Evolutionary conservation across 2,329 filamentous ascomycete genomes (phyloP).

Genomic region (Pseudogymnoascus sp.): DNA sequence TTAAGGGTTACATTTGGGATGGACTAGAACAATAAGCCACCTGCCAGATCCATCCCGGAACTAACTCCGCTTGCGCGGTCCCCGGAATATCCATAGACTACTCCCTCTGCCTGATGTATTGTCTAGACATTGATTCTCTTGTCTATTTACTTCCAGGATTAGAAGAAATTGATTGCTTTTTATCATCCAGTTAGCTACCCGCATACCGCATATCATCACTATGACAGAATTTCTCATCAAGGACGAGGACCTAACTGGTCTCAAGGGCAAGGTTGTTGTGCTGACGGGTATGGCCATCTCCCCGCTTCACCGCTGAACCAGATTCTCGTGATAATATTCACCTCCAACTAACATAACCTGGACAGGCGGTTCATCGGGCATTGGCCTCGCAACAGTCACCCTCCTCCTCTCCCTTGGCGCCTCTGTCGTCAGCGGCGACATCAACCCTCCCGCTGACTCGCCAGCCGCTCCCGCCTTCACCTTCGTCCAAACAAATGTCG

Average conservation of each 20-base stretch:
- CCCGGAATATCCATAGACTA: constrained; percentile 6
- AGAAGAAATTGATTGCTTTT: constrained; percentile 9
- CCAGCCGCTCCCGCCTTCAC: constrained; percentile 24
- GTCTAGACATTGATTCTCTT: constrained; percentile 3
- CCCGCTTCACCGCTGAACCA: neutral
- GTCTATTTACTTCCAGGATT: constrained; percentile 11
- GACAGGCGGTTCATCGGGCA: constrained; percentile 49
- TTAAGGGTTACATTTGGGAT: neutral
- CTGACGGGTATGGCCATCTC: constrained; percentile 37
- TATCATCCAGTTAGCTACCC: neutral
- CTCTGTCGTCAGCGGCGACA: constrained; percentile 46
- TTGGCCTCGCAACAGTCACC: constrained; percentile 47
- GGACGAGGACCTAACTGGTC: constrained; percentile 34
- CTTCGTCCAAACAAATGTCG: constrained; percentile 33
- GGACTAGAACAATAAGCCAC: constrained; percentile 19
- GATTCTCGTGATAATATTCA: constrained; percentile 7
- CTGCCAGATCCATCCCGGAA: constrained; percentile 17
- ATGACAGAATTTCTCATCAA: constrained; percentile 41
- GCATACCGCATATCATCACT: constrained; percentile 14
- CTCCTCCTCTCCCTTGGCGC: constrained; percentile 45
- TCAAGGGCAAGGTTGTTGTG: constrained; percentile 44
- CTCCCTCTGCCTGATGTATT: neutral
- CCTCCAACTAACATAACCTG: constrained; percentile 11
- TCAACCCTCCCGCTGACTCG: constrained; percentile 34
- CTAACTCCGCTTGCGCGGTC: neutral